Percentiles rank a stretch among this genome's conserved stretches.
Evolutionary conservation across 2,329 filamentous ascomycete genomes (phyloP).

Genomic region (Phyllosticta citrichinensis): DNA sequence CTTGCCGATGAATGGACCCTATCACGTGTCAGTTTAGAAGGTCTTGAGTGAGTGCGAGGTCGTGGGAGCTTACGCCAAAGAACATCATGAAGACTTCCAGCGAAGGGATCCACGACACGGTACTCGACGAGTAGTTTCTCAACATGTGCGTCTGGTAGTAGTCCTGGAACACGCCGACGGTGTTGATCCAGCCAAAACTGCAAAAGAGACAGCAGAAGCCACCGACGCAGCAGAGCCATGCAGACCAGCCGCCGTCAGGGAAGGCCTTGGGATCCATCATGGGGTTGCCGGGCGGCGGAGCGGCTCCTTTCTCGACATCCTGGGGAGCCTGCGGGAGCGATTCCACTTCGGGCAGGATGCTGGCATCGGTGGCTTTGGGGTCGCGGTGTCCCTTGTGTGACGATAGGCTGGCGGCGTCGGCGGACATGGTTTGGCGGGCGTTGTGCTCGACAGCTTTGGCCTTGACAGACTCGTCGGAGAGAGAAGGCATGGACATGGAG

Average conservation of each 20-base stretch:
- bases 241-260: conserved; percentile 29
- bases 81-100: conserved; percentile 41
- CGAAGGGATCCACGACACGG: conserved; percentile 38
- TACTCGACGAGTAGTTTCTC: conserved; percentile 26
- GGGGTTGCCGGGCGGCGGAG: neutral
- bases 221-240: conserved; percentile 32
- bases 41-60: too few relatives aligned
- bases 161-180: conserved; percentile 36
- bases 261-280: conserved; percentile 12
- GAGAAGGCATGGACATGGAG: neutral
- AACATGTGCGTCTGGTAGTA: conserved; percentile 38
- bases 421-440: neutral
- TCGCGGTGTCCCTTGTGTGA: neutral
- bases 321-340: neutral
- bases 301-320: conserved; percentile 1
- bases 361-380: conserved; percentile 9
- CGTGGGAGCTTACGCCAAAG: conserved; percentile 34
- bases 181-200: conserved; percentile 35
- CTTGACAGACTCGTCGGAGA: neutral
- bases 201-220: conserved; percentile 23
- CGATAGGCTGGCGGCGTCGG: neutral
- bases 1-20: conserved; percentile 53
- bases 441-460: neutral
- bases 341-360: conserved; percentile 4
- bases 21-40: neutral